phyloP scores from a whole-genome alignment of 441 rosid genomes.

The Populus hybrid region DNA sequence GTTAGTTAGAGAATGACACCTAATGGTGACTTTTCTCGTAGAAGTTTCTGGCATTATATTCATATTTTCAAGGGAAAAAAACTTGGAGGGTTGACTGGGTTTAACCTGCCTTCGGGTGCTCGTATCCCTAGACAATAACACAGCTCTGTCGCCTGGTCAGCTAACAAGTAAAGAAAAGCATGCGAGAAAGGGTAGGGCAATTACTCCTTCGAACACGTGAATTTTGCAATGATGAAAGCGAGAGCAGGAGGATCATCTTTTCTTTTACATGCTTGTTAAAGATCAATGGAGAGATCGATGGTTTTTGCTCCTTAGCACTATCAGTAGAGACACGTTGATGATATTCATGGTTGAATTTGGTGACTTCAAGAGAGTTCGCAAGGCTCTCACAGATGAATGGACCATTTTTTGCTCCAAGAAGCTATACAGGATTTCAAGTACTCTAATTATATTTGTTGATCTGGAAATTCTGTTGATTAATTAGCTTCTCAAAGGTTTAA shows the following conservation, averaged over 20 bases:
- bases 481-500: too few relatives aligned
- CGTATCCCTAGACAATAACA: not conserved
- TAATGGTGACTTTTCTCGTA: too few relatives aligned
- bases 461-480: too few relatives aligned
- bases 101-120: not conserved
- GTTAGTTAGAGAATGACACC: too few relatives aligned
- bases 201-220: not conserved
- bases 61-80: not conserved
- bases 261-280: too few relatives aligned
- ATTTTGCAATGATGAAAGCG: not conserved
- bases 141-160: not conserved
- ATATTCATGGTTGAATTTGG: not conserved
- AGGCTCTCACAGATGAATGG: too few relatives aligned
- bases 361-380: too few relatives aligned
- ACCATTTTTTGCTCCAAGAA: too few relatives aligned
- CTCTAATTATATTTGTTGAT: too few relatives aligned
- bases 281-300: not conserved
- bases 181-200: not conserved
- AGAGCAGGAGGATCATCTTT: not conserved
- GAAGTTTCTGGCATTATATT: not conserved
- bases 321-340: not conserved
- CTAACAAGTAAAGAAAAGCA: not conserved
- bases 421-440: too few relatives aligned
- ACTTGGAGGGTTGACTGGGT: not conserved
- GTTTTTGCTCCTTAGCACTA: not conserved